Evolutionary conservation across 257 asterid genomes (phyloP).

Genomic region (Anisodus tanguticus): DNA sequence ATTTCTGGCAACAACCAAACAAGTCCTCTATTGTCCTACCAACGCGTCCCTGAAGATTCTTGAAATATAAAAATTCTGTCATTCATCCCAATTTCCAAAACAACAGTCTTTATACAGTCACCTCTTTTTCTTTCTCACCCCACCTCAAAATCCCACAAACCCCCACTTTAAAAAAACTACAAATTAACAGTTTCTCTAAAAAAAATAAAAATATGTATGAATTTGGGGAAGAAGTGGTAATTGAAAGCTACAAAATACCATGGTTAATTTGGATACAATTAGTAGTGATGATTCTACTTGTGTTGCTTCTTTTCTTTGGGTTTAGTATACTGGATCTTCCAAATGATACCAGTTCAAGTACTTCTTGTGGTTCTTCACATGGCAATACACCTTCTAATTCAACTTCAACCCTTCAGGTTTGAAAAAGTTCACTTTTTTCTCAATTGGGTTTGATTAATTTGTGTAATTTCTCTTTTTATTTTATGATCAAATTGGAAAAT

Average conservation of each 20-base stretch:
- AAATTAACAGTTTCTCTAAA: background rate
- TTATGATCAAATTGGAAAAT: background rate
- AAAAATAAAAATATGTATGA: slow-evolving; percentile 48
- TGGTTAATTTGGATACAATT: slow-evolving; percentile 89
- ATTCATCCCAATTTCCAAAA: background rate
- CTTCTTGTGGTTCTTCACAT: slow-evolving; percentile 34
- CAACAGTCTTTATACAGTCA: background rate
- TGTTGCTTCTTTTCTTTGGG: slow-evolving; percentile 61
- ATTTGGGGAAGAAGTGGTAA: slow-evolving; percentile 66
- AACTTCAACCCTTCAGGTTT: slow-evolving; percentile 15
- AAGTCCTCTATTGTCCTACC: background rate
- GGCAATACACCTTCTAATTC: background rate
- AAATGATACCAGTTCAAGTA: slow-evolving; percentile 33
- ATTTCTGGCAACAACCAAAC: background rate
- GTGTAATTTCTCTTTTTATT: background rate
- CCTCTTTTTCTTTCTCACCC: background rate
- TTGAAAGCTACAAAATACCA: slow-evolving; percentile 62
- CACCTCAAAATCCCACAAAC: background rate
- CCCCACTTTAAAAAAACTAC: background rate
- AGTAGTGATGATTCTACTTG: slow-evolving; percentile 59
- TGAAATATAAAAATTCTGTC: background rate
- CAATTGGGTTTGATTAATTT: slow-evolving; percentile 5
- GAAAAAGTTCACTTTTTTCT: background rate
- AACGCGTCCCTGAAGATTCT: background rate
- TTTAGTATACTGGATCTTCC: slow-evolving; percentile 50